Percentiles rank a stretch among this genome's conserved stretches.
These are phyloP conservation scores for Thraustochytrium striatum DNA, from an alignment of 352 stramenopile species.

Conservation along the genomic window DNA sequence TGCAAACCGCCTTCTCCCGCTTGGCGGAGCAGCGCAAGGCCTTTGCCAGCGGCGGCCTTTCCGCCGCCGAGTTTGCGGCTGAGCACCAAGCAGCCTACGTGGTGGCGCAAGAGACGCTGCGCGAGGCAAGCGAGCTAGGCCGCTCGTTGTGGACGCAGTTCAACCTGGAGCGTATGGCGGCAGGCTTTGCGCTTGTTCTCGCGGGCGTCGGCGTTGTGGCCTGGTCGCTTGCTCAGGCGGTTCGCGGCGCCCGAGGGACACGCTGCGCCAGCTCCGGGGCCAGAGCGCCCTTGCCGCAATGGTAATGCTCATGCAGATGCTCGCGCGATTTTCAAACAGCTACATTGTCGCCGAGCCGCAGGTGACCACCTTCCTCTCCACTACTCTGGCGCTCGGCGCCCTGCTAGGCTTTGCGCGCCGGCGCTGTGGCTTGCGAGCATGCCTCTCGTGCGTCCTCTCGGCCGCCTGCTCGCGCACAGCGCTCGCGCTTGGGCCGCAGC, in stretches of 20 bases:
- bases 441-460: neutral
- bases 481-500: slow-evolving; percentile 14
- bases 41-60: neutral
- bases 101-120: slow-evolving; percentile 59
- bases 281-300: slow-evolving; percentile 54
- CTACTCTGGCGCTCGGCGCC: neutral
- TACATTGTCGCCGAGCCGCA: slow-evolving; percentile 71
- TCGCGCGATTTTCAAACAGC: slow-evolving; percentile 72
- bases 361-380: slow-evolving; percentile 66
- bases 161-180: slow-evolving; percentile 67
- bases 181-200: slow-evolving; percentile 6
- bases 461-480: neutral
- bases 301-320: slow-evolving; percentile 63
- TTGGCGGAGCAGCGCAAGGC: neutral
- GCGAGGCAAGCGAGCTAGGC: slow-evolving; percentile 64
- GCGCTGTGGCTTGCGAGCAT: neutral
- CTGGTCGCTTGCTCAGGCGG: neutral
- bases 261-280: neutral
- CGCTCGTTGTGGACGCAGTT: slow-evolving; percentile 79
- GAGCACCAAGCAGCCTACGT: neutral
- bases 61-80: neutral
- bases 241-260: neutral
- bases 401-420: neutral
- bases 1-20: neutral
- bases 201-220: neutral